Percentiles rank a stretch among this genome's conserved stretches.
Conservation (phyloP, 345 rosid genomes). For the Gossypium thurberi region DNA sequence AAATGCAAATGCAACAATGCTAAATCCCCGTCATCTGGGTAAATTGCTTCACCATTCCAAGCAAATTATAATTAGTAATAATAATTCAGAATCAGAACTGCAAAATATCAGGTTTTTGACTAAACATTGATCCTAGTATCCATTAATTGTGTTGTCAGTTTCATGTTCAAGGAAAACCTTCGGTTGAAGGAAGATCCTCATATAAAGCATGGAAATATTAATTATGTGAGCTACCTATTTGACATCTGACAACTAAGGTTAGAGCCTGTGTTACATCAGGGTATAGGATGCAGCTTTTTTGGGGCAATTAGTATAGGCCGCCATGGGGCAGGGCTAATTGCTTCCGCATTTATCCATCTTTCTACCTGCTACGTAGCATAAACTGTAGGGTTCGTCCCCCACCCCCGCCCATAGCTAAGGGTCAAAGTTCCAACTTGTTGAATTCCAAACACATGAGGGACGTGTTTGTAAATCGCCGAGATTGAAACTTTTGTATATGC, state of each 20-base stretch:
- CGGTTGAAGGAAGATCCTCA: background rate
- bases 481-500: background rate
- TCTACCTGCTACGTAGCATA: background rate
- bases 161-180: background rate
- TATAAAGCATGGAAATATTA: background rate
- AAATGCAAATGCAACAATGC: background rate
- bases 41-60: background rate
- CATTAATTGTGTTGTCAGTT: background rate
- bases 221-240: background rate
- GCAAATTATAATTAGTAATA: background rate
- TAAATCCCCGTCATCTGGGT: background rate
- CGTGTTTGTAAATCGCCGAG: background rate
- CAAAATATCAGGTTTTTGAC: background rate
- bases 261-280: background rate
- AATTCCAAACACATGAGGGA: background rate
- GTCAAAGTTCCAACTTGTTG: constrained; percentile 4
- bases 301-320: background rate
- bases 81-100: background rate
- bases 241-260: background rate
- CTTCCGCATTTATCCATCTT: background rate
- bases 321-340: background rate
- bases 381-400: background rate
- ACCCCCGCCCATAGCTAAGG: background rate
- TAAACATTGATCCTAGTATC: background rate
- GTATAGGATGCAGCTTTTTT: background rate